Evolutionary conservation across 352 stramenopile species (phyloP).

Genomic region (Phytopythium kandeliae): DNA sequence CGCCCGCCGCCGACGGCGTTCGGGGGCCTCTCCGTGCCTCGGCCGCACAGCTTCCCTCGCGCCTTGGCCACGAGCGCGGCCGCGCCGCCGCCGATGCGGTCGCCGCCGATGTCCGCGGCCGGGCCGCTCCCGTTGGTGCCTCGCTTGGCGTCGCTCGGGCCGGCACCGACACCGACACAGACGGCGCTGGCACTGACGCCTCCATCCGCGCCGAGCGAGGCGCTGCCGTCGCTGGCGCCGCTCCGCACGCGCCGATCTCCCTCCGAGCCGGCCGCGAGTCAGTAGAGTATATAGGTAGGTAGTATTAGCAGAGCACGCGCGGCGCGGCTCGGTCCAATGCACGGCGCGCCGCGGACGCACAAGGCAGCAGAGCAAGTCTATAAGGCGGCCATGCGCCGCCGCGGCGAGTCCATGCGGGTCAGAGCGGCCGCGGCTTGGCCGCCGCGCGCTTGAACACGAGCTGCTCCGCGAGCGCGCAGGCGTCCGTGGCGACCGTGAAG

Average conservation of each 20-base stretch:
- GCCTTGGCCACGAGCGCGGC: neutral
- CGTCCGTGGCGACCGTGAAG: conserved; percentile 75
- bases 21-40: neutral
- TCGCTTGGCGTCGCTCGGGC: conserved; percentile 1
- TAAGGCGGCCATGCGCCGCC: conserved; percentile 3
- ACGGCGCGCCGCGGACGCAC: no score
- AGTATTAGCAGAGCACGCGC: neutral
- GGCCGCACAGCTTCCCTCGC: neutral
- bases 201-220: neutral
- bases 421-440: conserved; percentile 4
- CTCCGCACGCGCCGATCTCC: neutral
- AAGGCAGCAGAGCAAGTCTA: neutral
- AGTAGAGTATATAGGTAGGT: no score
- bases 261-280: neutral
- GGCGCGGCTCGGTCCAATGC: no score
- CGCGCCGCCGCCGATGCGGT: neutral
- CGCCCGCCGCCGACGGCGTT: conserved; percentile 2
- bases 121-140: neutral
- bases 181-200: neutral
- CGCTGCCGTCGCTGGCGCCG: conserved; percentile 10
- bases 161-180: no score
- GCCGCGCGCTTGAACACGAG: conserved; percentile 54
- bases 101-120: neutral
- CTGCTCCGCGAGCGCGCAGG: conserved; percentile 50
- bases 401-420: no score